Evolutionary conservation across 805 yeast species (phyloP).

Genomic region (Candida nitratophila): DNA sequence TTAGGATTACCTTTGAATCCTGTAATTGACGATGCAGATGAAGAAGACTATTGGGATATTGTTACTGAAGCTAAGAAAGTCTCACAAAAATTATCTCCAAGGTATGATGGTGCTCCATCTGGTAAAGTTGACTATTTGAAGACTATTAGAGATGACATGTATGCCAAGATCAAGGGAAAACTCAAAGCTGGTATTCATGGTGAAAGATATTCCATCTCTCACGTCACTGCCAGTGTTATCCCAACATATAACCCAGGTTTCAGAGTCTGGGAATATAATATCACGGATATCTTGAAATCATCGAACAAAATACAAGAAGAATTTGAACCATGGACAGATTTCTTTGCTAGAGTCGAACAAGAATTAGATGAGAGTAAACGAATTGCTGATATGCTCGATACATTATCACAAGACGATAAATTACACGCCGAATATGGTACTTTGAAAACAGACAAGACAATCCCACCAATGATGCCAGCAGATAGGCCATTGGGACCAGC

Average conservation of each 20-base stretch:
- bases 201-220: constrained; percentile 63
- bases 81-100: constrained; percentile 11
- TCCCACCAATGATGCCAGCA: constrained; percentile 53
- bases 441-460: constrained; percentile 44
- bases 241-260: constrained; percentile 84
- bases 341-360: constrained; percentile 42
- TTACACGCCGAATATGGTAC: constrained; percentile 5
- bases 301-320: constrained; percentile 1
- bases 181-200: constrained; percentile 35
- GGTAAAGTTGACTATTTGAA: constrained; percentile 61
- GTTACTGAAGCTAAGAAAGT: constrained; percentile 4
- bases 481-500: constrained; percentile 65
- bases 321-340: constrained; percentile 50
- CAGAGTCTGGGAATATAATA: constrained; percentile 83
- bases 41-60: constrained; percentile 4
- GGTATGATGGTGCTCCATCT: constrained; percentile 58
- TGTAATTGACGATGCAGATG: constrained; percentile 19
- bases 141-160: constrained; percentile 46
- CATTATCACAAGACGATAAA: constrained; percentile 4
- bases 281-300: constrained; percentile 30
- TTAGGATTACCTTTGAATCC: constrained; percentile 4
- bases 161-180: constrained; percentile 40
- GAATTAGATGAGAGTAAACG: constrained; percentile 26
- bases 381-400: constrained; percentile 10
- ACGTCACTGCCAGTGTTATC: constrained; percentile 65